Conservation (phyloP, 805 yeast genomes). For the Candida gorgasii region DNA sequence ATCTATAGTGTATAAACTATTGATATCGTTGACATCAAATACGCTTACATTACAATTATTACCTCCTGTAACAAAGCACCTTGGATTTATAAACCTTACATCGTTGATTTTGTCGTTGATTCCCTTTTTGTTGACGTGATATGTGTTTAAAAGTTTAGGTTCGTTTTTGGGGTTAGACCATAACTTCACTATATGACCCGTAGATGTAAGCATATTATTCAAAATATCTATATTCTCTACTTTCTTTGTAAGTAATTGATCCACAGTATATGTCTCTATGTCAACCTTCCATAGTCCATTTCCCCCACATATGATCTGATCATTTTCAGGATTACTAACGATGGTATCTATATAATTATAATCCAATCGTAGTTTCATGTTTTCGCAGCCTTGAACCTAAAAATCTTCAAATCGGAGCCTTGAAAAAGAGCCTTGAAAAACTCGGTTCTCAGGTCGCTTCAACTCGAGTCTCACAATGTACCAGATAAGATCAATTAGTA, state of each 20-base stretch:
- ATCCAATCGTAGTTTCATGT: constrained; percentile 8
- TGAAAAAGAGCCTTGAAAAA: too few relatives aligned
- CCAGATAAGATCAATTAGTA: constrained; percentile 7
- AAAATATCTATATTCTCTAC: constrained; percentile 1
- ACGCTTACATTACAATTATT: constrained; percentile 22
- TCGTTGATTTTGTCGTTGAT: constrained; percentile 22
- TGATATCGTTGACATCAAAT: constrained; percentile 22
- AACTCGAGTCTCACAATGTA: too few relatives aligned
- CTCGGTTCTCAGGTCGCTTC: too few relatives aligned
- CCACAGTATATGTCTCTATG: not conserved
- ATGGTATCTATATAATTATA: constrained; percentile 3
- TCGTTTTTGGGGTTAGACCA: constrained; percentile 13
- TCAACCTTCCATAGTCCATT: constrained; percentile 4
- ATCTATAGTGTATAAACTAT: constrained; percentile 18
- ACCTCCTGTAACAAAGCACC: constrained; percentile 27
- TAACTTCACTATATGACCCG: constrained; percentile 19
- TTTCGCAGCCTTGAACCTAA: constrained; percentile 1
- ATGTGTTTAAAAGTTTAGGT: constrained; percentile 4
- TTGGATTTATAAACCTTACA: constrained; percentile 20
- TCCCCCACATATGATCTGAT: constrained; percentile 7
- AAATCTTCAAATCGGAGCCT: too few relatives aligned
- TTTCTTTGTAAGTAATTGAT: not conserved
- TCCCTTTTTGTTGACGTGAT: constrained; percentile 3
- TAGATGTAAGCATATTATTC: constrained; percentile 12
- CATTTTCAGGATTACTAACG: not conserved